phyloP scores from a whole-genome alignment of 805 yeast genomes.

The Candida stauntonica region DNA sequence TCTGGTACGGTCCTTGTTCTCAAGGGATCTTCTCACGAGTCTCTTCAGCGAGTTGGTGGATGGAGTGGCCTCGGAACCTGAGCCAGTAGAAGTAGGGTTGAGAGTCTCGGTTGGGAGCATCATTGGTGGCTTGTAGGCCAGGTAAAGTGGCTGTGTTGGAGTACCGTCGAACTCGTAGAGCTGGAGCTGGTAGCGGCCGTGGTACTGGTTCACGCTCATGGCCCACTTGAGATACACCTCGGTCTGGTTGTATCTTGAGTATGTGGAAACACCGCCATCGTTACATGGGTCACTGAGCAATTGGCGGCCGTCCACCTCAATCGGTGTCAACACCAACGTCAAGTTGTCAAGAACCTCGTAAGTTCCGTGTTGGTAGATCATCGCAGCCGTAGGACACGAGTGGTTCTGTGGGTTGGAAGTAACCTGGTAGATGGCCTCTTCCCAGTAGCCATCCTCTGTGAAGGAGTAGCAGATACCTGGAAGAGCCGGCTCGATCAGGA shows the following conservation, averaged over 20 bases:
- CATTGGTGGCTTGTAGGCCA: slow-evolving; percentile 90
- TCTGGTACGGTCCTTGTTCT: slow-evolving; percentile 73
- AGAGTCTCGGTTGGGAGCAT: slow-evolving; percentile 92
- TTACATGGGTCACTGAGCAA: slow-evolving; percentile 82
- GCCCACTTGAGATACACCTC: slow-evolving; percentile 54
- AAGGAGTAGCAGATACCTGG: slow-evolving; percentile 94
- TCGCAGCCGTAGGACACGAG: slow-evolving; percentile 75
- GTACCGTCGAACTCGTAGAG: slow-evolving; percentile 77
- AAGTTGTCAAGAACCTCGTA: slow-evolving; percentile 64
- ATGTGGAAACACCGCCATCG: slow-evolving; percentile 53
- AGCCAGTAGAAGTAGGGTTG: slow-evolving; percentile 65
- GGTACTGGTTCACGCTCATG: slow-evolving; percentile 68
- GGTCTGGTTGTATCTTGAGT: slow-evolving; percentile 67
- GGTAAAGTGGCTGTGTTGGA: slow-evolving; percentile 78
- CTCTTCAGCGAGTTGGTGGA: slow-evolving; percentile 29
- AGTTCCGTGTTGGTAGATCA: slow-evolving; percentile 87
- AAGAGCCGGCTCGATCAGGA: slow-evolving; percentile 88
- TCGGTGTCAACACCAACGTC: slow-evolving; percentile 63
- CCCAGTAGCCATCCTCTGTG: slow-evolving; percentile 87
- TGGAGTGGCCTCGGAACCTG: slow-evolving; percentile 32
- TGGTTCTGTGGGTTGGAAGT: slow-evolving; percentile 68
- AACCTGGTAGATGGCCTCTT: slow-evolving; percentile 83
- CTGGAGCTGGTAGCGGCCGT: slow-evolving; percentile 75
- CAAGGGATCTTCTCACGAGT: slow-evolving; percentile 67
- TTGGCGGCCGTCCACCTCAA: slow-evolving; percentile 89